Percentiles rank a stretch among this genome's conserved stretches.
Evolutionary conservation across 2,329 filamentous ascomycete species (phyloP).

Genomic region (Akanthomyces uredinophilus): DNA sequence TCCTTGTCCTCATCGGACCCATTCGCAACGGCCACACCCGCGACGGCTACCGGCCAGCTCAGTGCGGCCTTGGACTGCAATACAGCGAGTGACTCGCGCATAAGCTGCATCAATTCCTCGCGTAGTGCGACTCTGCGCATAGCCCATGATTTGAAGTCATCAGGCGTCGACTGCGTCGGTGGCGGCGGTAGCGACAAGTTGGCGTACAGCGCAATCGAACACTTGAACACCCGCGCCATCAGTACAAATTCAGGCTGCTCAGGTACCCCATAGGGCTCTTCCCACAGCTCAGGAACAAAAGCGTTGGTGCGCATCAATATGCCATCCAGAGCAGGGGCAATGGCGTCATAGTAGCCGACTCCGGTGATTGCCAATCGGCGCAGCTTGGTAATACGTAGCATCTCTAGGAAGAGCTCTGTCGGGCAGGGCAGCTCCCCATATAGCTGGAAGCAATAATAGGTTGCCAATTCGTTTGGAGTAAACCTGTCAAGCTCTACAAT

Average conservation of each 20-base stretch:
- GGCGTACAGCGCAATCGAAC: not conserved
- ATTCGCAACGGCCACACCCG: not conserved
- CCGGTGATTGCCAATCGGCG: not conserved
- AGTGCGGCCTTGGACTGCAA: slow-evolving; percentile 1
- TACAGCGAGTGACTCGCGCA: not conserved
- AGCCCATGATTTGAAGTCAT: not conserved
- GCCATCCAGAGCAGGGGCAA: not conserved
- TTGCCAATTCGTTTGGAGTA: not conserved
- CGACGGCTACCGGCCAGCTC: not conserved
- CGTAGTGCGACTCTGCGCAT: not conserved
- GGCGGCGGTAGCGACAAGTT: not conserved
- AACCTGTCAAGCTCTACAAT: not conserved
- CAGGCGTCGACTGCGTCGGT: not conserved
- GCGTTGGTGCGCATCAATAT: not conserved
- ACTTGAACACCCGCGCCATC: not conserved
- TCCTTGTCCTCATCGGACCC: not conserved
- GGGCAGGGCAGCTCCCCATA: slow-evolving; percentile 5
- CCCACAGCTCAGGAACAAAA: not conserved
- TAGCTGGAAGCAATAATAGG: not conserved
- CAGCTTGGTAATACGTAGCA: not conserved
- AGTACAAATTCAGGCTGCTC: not conserved
- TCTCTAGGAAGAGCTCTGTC: not conserved
- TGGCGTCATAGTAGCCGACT: not conserved
- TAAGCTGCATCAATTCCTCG: not conserved
- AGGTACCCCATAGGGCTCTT: not conserved